Evolutionary conservation across 805 yeast species (phyloP), one percentile per base, ranked within the genome.

Genomic region (Metschnikowia kunwiensis): DNA sequence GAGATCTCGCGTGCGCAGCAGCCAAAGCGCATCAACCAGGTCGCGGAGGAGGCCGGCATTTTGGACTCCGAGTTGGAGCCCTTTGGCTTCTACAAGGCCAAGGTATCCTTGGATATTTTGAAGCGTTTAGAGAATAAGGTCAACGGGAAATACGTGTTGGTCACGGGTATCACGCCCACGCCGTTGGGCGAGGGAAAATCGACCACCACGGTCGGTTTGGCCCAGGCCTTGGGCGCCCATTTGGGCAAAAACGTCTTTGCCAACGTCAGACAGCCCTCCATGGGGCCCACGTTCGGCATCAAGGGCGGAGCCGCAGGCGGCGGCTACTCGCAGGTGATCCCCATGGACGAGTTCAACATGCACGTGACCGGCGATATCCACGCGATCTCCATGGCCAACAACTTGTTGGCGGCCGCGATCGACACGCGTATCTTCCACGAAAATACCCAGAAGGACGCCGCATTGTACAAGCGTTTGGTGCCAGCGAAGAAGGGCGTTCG

Each of bases 241-340:
- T 66, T 83, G 59, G 70, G 76, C 34, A 70, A 75, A 49, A 77
- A 81, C 41, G 81, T 82, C 10, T 74, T 83, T 55, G 93, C 91
- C 46, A 83, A 82, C 56, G 93, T 83, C 34, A 77, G 93, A 70
- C 93, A 83, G 59, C 93, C 93, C 17, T 80, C 88, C 7, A 82
- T 83, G 89, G 93, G 93, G 38, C 93, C 93, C 47, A 83, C 93
- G 13, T 83, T 83, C 54, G 93, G 93, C 65, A 82, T 83, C 49
- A 83, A 83, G 60, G 93, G 93, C 63, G 93, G 93, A 65, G 93
- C 93, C 49, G 93, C 93, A 6, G 93, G 93, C 58, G 91, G 93
- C 60, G 93, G 93, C 42, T 83, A 82, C 57, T 80, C 93, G 19
- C 91, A 83, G 62, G 93, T 83, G 21, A 82, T 83, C 57, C 93